Evolutionary conservation across 495 filamentous ascomycete genomes (phyloP).

Genomic region (Trichocladium uniseriatum): DNA sequence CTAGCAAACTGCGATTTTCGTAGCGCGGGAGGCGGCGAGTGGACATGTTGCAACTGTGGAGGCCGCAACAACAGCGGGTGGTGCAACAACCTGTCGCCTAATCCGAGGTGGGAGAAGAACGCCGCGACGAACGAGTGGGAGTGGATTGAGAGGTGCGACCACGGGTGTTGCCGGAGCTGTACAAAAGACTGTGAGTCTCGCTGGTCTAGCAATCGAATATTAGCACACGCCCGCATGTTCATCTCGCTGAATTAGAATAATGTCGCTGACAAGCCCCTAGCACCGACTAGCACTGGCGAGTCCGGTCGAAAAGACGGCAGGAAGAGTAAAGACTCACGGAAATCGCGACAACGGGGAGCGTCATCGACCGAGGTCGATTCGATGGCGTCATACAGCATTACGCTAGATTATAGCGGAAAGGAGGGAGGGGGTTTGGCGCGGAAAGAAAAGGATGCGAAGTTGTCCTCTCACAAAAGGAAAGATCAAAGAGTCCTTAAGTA

Average conservation of each 20-base stretch:
- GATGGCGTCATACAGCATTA: slow-evolving; percentile 10
- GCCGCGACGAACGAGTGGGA: slow-evolving; percentile 26
- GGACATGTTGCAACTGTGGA: slow-evolving; percentile 36
- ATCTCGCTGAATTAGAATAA: too few species aligned
- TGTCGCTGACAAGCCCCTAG: slow-evolving; percentile 1
- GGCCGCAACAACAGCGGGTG: slow-evolving; percentile 34
- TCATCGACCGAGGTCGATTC: slow-evolving; percentile 1
- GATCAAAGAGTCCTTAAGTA: neutral
- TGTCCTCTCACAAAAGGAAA: slow-evolving; percentile 4
- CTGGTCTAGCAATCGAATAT: too few species aligned
- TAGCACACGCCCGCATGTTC: too few species aligned
- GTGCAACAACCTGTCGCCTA: slow-evolving; percentile 23
- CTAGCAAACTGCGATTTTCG: slow-evolving; percentile 36
- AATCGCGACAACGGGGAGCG: slow-evolving; percentile 2
- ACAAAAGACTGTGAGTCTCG: slow-evolving; percentile 25
- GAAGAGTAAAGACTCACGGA: slow-evolving; percentile 12
- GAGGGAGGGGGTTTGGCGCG: neutral
- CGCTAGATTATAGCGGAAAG: slow-evolving; percentile 19
- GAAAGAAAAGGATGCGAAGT: too few species aligned
- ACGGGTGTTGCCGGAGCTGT: slow-evolving; percentile 35
- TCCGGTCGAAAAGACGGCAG: slow-evolving; percentile 2
- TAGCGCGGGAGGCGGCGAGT: slow-evolving; percentile 26
- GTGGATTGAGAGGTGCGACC: slow-evolving; percentile 32
- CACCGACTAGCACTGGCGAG: neutral
- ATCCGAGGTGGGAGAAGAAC: slow-evolving; percentile 27